phyloP scores from a whole-genome alignment of 1,284 basidiomycete genomes.

The Vanrija sp. region DNA sequence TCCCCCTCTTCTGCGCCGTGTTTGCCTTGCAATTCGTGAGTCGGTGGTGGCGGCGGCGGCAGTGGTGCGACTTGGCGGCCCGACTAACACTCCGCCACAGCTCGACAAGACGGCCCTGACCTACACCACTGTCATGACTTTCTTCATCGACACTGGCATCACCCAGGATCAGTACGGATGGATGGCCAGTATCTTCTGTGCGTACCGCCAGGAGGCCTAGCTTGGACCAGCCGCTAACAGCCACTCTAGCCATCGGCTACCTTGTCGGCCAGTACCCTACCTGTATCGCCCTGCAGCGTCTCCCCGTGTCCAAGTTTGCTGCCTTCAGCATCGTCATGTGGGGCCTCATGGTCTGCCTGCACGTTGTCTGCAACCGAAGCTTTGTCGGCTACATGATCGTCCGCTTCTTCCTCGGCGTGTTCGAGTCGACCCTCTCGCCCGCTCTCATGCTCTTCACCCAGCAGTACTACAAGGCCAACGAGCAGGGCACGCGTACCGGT shows the following conservation, averaged over 20 bases:
- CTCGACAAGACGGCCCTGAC: constrained; percentile 16
- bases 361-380: constrained; percentile 10
- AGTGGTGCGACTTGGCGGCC: no score
- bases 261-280: constrained; percentile 24
- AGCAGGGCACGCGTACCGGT: constrained; percentile 13
- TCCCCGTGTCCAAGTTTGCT: constrained; percentile 10
- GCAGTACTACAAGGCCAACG: constrained; percentile 18
- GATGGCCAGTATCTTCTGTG: constrained; percentile 22
- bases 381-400: constrained; percentile 16
- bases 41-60: background rate
- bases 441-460: constrained; percentile 20
- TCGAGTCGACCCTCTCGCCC: constrained; percentile 12
- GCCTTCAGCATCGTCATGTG: constrained; percentile 9
- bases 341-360: constrained; percentile 16
- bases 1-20: constrained; percentile 5
- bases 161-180: constrained; percentile 13
- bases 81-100: background rate
- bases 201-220: background rate
- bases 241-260: constrained; percentile 15
- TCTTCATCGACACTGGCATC: constrained; percentile 7
- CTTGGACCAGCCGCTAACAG: background rate
- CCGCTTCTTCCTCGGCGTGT: constrained; percentile 16
- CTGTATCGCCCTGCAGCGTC: constrained; percentile 18
- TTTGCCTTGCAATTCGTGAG: constrained; percentile 14
- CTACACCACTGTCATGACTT: constrained; percentile 10